phyloP scores from a whole-genome alignment of 257 asterid genomes.

The Prunella vulgaris region DNA sequence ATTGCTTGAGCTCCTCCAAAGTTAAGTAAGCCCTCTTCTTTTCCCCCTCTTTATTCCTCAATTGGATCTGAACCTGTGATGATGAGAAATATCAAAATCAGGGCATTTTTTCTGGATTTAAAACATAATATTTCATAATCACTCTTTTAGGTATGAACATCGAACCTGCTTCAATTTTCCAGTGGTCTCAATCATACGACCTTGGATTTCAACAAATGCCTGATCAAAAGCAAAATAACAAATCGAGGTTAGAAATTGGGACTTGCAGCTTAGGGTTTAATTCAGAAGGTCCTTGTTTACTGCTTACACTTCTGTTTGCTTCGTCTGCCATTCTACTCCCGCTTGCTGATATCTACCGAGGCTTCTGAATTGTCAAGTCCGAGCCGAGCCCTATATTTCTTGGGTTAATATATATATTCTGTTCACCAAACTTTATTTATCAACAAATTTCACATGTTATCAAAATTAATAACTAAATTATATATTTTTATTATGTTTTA shows the following conservation, averaged over 20 bases:
- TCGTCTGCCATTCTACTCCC: conserved; percentile 74
- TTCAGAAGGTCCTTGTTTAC: background rate
- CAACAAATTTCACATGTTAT: no score
- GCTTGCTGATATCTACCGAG: background rate
- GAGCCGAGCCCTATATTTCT: no score
- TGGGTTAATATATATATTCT: no score
- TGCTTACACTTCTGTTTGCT: conserved; percentile 62
- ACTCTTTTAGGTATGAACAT: background rate
- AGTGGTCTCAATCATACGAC: conserved; percentile 87
- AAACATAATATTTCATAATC: background rate
- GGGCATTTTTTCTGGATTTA: background rate
- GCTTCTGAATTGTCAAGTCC: no score
- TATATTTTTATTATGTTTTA: no score
- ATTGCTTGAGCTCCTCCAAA: conserved; percentile 75
- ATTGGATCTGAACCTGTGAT: conserved; percentile 69
- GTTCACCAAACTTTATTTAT: no score
- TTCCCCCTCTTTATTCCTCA: conserved; percentile 77
- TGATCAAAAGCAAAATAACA: conserved; percentile 15
- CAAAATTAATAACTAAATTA: no score
- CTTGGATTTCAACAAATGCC: conserved; percentile 94
- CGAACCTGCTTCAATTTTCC: conserved; percentile 81
- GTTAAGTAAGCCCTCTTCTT: conserved; percentile 93
- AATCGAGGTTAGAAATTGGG: background rate
- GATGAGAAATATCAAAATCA: conserved; percentile 11
- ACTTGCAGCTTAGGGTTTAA: background rate